Base-by-base conservation (phyloP, 179 eudicot species). In the Beta lomatogona region DNA sequence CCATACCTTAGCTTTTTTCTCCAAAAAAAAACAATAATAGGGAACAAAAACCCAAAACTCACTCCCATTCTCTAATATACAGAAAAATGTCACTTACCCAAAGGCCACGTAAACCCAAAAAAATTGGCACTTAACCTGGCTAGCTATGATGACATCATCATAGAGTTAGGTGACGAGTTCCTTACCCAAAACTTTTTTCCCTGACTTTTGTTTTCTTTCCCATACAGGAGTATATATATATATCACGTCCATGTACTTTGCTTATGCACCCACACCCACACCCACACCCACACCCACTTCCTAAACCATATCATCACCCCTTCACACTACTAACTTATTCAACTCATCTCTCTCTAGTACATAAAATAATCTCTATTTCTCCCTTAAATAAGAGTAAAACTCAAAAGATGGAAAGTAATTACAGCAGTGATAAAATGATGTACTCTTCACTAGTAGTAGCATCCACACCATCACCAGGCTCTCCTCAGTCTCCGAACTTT, bases 341-440 rank as follows among this genome's bases (percentile, higher is more conserved):
- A 7, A 21, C 8, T 44, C 63, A 28, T 57, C 16, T 9, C 13
- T 6, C 19, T 16, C 19, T n/a, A 2, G 41, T 36, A 36, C 41
- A 25, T 25, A 36, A 36, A 36, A 1, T 36, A 36, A 36, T 53
- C 19, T 44, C 12, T 15, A 18, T 66, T 28, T 45, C 22, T 46
- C 64, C 25, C n/a, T 21, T 57, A 78, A 14, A 61, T 9, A 64
- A 66, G 46, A 28, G 9, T 2, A 58, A 11, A 5, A 25, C 3
- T 36, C 25, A 28, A 64, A 75, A 3, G 65, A 82, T 85, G 85
- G 87, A 85, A 41, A 59, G 80, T 15, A 73, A 36, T 36, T 36
- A 5, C 19, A 76, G 58, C 9, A 69, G 78, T 76, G 85, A 85
- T 68, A 82, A 79, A 46, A 79, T 69, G 31, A 79, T 82, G 78